Evolutionary conservation across 2,329 filamentous ascomycete genomes (phyloP).

Genomic region (Phymatotrichopsis omnivora): DNA sequence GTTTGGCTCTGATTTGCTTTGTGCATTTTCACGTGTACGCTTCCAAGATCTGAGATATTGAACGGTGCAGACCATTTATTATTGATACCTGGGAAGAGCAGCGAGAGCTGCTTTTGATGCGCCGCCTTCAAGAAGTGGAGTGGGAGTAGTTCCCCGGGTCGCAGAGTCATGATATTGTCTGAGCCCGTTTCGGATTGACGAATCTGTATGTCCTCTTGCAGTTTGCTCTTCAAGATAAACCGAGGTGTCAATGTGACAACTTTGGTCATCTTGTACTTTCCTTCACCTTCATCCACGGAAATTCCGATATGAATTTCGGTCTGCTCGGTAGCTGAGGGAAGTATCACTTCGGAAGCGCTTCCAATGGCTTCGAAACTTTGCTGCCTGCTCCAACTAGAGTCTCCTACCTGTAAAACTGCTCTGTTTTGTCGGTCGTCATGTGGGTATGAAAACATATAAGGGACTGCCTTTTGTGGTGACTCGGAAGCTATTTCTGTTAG

Average conservation of each 20-base stretch:
- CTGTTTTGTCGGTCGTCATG: slow-evolving; percentile 86
- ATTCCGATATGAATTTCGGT: slow-evolving; percentile 88
- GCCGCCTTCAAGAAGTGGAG: slow-evolving; percentile 82
- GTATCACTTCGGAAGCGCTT: slow-evolving; percentile 76
- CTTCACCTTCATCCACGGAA: slow-evolving; percentile 78
- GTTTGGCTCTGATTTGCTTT: slow-evolving; percentile 82
- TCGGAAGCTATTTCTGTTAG: slow-evolving; percentile 12
- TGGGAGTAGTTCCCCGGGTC: slow-evolving; percentile 68
- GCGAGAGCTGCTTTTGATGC: slow-evolving; percentile 73
- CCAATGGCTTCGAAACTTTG: slow-evolving; percentile 98
- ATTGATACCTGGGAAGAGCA: slow-evolving; percentile 88
- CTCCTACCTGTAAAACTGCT: slow-evolving; percentile 73
- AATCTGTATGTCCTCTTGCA: slow-evolving; percentile 78
- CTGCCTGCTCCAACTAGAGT: slow-evolving; percentile 92
- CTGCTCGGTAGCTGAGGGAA: slow-evolving; percentile 59
- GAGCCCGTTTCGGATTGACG: slow-evolving; percentile 63
- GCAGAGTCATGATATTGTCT: slow-evolving; percentile 69
- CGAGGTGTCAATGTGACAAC: slow-evolving; percentile 86
- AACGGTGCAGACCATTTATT: slow-evolving; percentile 75
- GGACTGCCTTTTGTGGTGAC: slow-evolving; percentile 61
- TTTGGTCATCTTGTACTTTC: slow-evolving; percentile 96
- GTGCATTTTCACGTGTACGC: slow-evolving; percentile 84
- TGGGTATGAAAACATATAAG: slow-evolving; percentile 92
- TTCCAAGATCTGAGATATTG: slow-evolving; percentile 91
- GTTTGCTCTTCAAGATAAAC: slow-evolving; percentile 88